Evolutionary conservation across 176 grass and related monocot genomes (phyloP).

Genomic region (Metroxylon sagu): DNA sequence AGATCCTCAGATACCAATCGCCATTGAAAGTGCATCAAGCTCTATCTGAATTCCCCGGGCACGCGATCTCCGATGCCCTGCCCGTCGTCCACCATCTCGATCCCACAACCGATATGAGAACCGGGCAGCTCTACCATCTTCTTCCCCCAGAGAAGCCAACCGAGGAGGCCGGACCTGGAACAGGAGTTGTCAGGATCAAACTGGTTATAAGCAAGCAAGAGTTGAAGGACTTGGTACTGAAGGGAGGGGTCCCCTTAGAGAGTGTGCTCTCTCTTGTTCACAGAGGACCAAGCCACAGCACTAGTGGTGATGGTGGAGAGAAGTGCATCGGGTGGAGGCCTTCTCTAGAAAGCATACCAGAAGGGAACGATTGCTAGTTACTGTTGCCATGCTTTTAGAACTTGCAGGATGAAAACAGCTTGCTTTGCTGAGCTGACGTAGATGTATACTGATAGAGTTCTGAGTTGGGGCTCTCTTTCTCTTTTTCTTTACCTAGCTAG

Average conservation of each 20-base stretch:
- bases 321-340: conserved; percentile 22
- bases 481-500: conserved; percentile 1
- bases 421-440: not conserved
- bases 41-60: conserved; percentile 4
- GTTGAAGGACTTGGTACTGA: conserved; percentile 23
- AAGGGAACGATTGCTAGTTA: conserved; percentile 23
- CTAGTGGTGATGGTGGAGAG: not conserved
- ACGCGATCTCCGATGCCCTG: conserved; percentile 6
- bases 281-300: not conserved
- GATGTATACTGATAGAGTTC: not conserved
- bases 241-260: conserved; percentile 13
- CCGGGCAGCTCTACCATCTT: conserved; percentile 12
- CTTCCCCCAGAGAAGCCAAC: not conserved
- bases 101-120: conserved; percentile 5
- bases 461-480: conserved; percentile 1
- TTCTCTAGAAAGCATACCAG: conserved; percentile 31
- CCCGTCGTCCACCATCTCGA: conserved; percentile 1
- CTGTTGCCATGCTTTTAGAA: not conserved
- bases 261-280: conserved; percentile 24
- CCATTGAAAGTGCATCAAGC: conserved; percentile 14
- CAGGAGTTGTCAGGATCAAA: conserved; percentile 27
- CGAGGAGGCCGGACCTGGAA: not conserved
- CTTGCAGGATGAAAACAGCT: not conserved
- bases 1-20: conserved; percentile 10
- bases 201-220: conserved; percentile 31